phyloP scores from a whole-genome alignment of 2,329 filamentous ascomycete species.

The Aspergillus pseudoglaucus region DNA sequence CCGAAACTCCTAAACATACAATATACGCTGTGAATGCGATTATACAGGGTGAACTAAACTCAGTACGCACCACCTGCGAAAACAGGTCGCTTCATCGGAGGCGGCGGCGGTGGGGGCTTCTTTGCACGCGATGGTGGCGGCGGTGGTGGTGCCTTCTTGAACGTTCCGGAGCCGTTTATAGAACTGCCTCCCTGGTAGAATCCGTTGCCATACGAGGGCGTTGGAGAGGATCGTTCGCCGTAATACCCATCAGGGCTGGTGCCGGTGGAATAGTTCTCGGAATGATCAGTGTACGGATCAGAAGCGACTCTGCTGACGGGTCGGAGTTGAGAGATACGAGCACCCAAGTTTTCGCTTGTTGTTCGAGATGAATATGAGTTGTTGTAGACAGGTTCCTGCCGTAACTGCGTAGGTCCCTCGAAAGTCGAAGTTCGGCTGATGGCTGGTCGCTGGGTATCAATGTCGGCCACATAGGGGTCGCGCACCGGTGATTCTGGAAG shows the following conservation, averaged over 20 bases:
- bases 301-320: conserved; percentile 31
- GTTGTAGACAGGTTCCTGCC: conserved; percentile 48
- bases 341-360: conserved; percentile 49
- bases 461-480: conserved; percentile 38
- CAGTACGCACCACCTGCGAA: conserved; percentile 20
- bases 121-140: conserved; percentile 57
- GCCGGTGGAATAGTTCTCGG: conserved; percentile 44
- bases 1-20: too few species aligned
- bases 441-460: conserved; percentile 40
- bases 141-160: conserved; percentile 55
- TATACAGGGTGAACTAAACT: neutral
- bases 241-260: conserved; percentile 45
- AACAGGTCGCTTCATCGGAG: conserved; percentile 54
- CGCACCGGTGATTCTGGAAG: conserved; percentile 30
- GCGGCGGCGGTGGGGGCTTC: conserved; percentile 60
- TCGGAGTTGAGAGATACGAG: conserved; percentile 45
- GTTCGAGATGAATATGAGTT: conserved; percentile 45
- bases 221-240: conserved; percentile 49
- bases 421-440: conserved; percentile 51
- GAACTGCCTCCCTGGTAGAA: conserved; percentile 48
- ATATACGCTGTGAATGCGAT: too few species aligned
- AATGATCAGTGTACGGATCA: conserved; percentile 45
- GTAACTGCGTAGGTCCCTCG: conserved; percentile 49
- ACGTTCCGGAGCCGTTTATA: conserved; percentile 22
- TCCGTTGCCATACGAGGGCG: conserved; percentile 46